Conservation (phyloP, 2,329 filamentous ascomycete genomes). For the Neurospora crassa region DNA sequence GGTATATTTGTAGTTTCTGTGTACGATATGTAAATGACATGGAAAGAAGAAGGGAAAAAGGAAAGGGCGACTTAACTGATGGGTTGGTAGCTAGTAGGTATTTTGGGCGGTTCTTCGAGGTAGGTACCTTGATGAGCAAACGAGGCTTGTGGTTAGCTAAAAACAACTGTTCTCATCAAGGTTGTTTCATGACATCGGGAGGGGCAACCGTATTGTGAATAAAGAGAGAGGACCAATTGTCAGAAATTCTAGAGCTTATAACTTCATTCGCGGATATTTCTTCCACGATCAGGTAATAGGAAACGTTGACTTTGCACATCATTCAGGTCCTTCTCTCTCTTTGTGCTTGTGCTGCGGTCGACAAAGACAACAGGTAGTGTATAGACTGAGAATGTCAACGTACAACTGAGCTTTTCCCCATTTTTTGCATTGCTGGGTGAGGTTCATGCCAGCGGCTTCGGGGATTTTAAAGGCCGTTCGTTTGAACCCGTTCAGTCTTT, state of each 20-base stretch:
- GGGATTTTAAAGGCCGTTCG: slow-evolving; percentile 33
- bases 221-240: slow-evolving; percentile 26
- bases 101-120: too few relatives aligned
- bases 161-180: slow-evolving; percentile 3
- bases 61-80: too few relatives aligned
- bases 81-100: too few relatives aligned
- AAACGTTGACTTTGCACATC: slow-evolving; percentile 89
- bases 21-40: too few relatives aligned
- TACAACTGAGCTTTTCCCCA: slow-evolving; percentile 83
- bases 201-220: not conserved
- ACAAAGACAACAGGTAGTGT: slow-evolving; percentile 8
- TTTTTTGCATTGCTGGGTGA: slow-evolving; percentile 82
- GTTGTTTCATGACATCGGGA: not conserved
- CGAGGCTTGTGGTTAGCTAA: not conserved
- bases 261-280: slow-evolving; percentile 53
- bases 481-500: too few relatives aligned
- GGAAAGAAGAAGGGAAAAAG: too few relatives aligned
- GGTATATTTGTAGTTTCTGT: too few relatives aligned
- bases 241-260: slow-evolving; percentile 63
- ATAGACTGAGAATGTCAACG: slow-evolving; percentile 33
- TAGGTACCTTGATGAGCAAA: slow-evolving; percentile 4
- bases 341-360: not conserved
- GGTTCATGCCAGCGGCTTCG: slow-evolving; percentile 64
- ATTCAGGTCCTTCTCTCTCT: slow-evolving; percentile 25
- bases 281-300: slow-evolving; percentile 85